Evolutionary conservation across 2,329 filamentous ascomycete species (phyloP).

Genomic region (Pseudogymnoascus sp.): DNA sequence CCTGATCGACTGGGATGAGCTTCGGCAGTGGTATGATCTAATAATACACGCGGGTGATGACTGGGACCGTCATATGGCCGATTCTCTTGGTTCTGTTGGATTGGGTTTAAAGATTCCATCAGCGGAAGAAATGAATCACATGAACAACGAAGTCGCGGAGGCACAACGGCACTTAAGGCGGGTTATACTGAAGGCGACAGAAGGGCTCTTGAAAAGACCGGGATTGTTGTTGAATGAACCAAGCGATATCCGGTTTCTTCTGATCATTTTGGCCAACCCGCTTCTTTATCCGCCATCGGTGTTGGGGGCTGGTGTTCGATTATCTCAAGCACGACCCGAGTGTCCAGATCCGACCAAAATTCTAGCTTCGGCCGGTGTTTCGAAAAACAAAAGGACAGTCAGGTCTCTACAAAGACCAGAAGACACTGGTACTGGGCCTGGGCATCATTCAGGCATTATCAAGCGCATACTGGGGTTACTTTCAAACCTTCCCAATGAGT

Average conservation of each 20-base stretch:
- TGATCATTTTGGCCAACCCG: conserved; percentile 74
- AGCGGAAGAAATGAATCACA: conserved; percentile 29
- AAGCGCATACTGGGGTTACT: conserved; percentile 77
- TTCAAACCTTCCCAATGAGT: conserved; percentile 65
- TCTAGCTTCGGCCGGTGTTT: not conserved
- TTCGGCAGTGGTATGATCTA: conserved; percentile 66
- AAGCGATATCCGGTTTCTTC: conserved; percentile 66
- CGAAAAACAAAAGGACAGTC: not conserved
- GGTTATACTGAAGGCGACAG: conserved; percentile 67
- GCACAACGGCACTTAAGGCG: conserved; percentile 64
- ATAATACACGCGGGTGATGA: conserved; percentile 59
- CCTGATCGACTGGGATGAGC: conserved; percentile 65
- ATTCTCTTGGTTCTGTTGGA: conserved; percentile 34
- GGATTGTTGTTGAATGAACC: conserved; percentile 60
- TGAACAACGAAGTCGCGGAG: conserved; percentile 46
- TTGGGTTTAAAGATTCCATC: conserved; percentile 17
- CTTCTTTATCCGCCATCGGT: conserved; percentile 49
- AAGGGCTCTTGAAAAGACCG: conserved; percentile 72
- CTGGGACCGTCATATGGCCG: conserved; percentile 56
- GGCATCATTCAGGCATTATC: conserved; percentile 73
- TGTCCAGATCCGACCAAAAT: not conserved
- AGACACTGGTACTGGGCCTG: conserved; percentile 29
- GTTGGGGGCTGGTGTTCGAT: not conserved
- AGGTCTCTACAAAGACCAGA: not conserved
- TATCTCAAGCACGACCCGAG: not conserved